Conservation (phyloP, 2,329 filamentous ascomycete genomes). For the Pseudopyricularia cyperi region DNA sequence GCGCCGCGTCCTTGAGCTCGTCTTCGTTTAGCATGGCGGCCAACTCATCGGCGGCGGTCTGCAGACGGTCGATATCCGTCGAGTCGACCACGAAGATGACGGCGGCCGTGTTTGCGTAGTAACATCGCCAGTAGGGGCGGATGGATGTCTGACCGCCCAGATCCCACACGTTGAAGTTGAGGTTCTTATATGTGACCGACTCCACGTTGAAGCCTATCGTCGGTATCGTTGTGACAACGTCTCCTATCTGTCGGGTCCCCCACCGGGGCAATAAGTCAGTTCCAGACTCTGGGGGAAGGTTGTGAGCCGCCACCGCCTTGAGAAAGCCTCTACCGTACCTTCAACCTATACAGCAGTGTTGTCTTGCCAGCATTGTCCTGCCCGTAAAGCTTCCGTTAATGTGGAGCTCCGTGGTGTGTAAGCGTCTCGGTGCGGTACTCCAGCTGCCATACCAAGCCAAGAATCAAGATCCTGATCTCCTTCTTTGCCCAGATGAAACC, state of each 20-base stretch:
- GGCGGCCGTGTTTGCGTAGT: conserved; percentile 96
- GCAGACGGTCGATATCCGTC: conserved; percentile 89
- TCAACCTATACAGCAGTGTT: conserved; percentile 87
- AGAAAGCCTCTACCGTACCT: conserved; percentile 39
- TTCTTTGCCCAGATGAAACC: conserved; percentile 81
- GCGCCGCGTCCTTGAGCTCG: conserved; percentile 80
- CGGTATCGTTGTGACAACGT: conserved; percentile 97
- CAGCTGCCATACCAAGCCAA: conserved; percentile 59
- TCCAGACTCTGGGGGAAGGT: background rate
- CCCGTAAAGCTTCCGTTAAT: background rate
- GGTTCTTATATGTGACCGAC: conserved; percentile 93
- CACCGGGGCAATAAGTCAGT: background rate
- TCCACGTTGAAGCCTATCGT: conserved; percentile 99
- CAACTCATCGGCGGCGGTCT: conserved; percentile 86
- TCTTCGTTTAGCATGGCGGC: conserved; percentile 95
- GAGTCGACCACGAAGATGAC: conserved; percentile 98
- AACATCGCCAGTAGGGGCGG: conserved; percentile 96
- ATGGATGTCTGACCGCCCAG: conserved; percentile 97
- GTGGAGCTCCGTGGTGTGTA: background rate
- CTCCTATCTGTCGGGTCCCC: conserved; percentile 60
- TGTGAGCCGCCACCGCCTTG: background rate
- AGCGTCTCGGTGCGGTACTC: background rate
- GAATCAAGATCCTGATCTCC: conserved; percentile 90
- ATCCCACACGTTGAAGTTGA: conserved; percentile 99
- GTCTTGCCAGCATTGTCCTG: conserved; percentile 99